Percentiles rank a stretch among this genome's conserved stretches.
Conservation (phyloP, 768 basidiomycete species). For the Kwoniella bestiolae region DNA sequence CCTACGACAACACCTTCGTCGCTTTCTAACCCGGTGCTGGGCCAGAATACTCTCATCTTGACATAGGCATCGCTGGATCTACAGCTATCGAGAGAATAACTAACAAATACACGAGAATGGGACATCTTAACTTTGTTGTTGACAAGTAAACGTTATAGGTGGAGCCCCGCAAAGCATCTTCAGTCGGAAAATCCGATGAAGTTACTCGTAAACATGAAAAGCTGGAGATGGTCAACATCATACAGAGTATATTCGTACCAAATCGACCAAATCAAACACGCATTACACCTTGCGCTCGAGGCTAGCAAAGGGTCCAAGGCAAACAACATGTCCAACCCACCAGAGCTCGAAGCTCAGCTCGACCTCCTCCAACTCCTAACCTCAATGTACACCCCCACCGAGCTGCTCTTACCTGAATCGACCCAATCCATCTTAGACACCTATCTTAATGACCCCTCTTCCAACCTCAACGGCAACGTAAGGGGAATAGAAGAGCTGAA, state of each 20-base stretch:
- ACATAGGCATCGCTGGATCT: too few species aligned
- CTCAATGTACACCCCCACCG: conserved; percentile 50
- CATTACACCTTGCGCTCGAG: too few species aligned
- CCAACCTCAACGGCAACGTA: neutral
- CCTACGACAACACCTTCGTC: conserved; percentile 29
- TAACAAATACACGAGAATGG: too few species aligned
- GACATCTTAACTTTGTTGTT: neutral
- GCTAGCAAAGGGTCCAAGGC: too few species aligned
- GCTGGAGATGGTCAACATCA: neutral
- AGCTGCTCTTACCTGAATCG: conserved; percentile 34
- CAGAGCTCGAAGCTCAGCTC: conserved; percentile 31
- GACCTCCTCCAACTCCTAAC: conserved; percentile 41
- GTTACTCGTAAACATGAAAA: neutral
- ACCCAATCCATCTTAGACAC: conserved; percentile 19
- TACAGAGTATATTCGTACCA: too few species aligned
- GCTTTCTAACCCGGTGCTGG: conserved; percentile 13
- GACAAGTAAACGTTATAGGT: neutral
- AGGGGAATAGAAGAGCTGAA: neutral
- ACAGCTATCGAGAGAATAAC: too few species aligned
- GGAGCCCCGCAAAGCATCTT: neutral
- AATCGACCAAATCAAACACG: too few species aligned
- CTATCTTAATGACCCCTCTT: neutral
- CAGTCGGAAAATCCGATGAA: neutral
- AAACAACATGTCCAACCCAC: neutral
- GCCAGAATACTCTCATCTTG: conserved; percentile 42